These are phyloP conservation scores for Xerocomus amazonicus DNA, from an alignment of 1,284 basidiomycete species.

Conservation along the genomic window DNA sequence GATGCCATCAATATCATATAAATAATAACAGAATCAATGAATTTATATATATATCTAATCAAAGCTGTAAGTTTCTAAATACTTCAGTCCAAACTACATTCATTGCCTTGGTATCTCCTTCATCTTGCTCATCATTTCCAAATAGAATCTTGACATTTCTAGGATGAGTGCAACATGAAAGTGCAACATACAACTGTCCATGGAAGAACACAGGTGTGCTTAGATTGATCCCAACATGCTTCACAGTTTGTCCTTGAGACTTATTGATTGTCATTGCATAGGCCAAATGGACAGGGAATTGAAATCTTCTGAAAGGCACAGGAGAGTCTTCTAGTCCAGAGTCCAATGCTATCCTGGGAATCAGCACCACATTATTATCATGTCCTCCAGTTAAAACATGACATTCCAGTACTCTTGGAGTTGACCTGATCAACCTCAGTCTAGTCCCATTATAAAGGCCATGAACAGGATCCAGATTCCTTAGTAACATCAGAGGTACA, in stretches of 20 bases:
- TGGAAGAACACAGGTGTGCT: constrained; percentile 8
- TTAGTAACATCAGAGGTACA: no score
- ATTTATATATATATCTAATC: no score
- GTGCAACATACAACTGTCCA: constrained; percentile 13
- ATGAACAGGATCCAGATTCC: constrained; percentile 19
- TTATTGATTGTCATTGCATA: no score
- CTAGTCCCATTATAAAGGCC: constrained; percentile 40
- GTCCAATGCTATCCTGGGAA: constrained; percentile 27
- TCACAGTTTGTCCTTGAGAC: no score
- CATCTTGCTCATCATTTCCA: no score
- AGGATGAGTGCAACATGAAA: background rate
- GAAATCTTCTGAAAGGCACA: constrained; percentile 27
- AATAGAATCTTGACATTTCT: no score
- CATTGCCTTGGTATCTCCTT: no score
- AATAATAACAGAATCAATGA: no score
- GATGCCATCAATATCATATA: no score
- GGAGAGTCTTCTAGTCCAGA: constrained; percentile 31
- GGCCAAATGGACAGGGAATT: background rate
- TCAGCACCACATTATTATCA: constrained; percentile 22
- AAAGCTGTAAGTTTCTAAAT: no score
- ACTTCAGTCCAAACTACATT: no score
- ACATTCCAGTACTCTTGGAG: constrained; percentile 22
- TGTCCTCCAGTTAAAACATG: constrained; percentile 21
- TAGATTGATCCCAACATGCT: background rate
- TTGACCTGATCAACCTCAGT: constrained; percentile 17